Percentiles rank a stretch among this genome's conserved stretches.
These are phyloP conservation scores for Aspergillus campestris DNA, from an alignment of 495 filamentous ascomycete genomes.

Conservation along the genomic window DNA sequence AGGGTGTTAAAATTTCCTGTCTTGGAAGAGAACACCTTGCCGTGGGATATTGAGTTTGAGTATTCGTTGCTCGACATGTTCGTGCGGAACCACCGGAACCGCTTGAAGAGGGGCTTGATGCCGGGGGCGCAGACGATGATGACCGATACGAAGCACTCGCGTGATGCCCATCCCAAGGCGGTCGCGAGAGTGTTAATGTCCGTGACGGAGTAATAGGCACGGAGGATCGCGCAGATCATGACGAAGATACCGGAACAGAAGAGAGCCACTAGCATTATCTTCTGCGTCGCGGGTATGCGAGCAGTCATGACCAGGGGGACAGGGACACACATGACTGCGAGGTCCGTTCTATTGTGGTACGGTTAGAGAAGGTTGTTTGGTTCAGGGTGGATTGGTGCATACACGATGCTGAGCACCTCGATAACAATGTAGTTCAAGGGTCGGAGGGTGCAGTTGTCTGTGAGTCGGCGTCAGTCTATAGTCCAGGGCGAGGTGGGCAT, in stretches of 20 bases:
- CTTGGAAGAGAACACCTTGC: no score
- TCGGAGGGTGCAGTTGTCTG: slow-evolving; percentile 12
- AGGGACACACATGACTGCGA: slow-evolving; percentile 5
- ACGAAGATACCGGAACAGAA: slow-evolving; percentile 14
- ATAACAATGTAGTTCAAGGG: slow-evolving; percentile 11
- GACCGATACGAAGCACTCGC: slow-evolving; percentile 10
- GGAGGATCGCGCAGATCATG: slow-evolving; percentile 13
- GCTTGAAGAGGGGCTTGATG: slow-evolving; percentile 9
- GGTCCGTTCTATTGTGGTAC: slow-evolving; percentile 1
- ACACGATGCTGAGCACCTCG: slow-evolving; percentile 11
- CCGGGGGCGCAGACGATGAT: slow-evolving; percentile 7
- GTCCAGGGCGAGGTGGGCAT: background rate
- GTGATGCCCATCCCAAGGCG: slow-evolving; percentile 11
- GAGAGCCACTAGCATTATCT: background rate
- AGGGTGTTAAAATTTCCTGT: no score
- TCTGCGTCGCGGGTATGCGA: slow-evolving; percentile 1
- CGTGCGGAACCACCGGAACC: slow-evolving; percentile 1
- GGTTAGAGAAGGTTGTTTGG: no score
- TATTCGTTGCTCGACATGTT: no score
- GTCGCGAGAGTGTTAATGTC: slow-evolving; percentile 5
- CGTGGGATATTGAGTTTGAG: no score
- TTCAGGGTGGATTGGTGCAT: background rate
- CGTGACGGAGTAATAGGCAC: slow-evolving; percentile 10
- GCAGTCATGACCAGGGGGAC: slow-evolving; percentile 4
- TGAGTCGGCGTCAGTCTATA: background rate